phyloP scores from a whole-genome alignment of 2,329 filamentous ascomycete genomes.

The Elsinoe fawcettii region DNA sequence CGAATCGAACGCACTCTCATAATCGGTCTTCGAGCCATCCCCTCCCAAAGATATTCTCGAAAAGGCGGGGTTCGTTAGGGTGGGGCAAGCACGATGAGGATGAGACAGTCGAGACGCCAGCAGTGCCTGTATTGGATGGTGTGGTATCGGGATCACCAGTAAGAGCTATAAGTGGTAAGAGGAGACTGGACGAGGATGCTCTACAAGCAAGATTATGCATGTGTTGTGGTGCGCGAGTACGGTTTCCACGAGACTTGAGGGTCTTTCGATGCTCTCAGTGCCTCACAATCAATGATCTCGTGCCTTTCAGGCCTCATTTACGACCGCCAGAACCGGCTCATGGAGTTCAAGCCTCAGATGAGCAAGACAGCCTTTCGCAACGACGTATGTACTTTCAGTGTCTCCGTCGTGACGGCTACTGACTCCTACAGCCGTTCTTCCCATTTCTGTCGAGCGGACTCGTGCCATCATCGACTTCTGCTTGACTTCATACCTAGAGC shows the following conservation, averaged over 20 bases:
- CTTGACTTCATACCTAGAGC: conserved; percentile 43
- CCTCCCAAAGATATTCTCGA: conserved; percentile 64
- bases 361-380: neutral
- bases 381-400: neutral
- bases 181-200: conserved; percentile 45
- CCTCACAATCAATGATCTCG: conserved; percentile 73
- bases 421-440: conserved; percentile 21
- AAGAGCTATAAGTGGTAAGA: conserved; percentile 26
- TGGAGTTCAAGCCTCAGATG: neutral
- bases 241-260: conserved; percentile 66
- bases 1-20: conserved; percentile 23
- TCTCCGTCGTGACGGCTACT: neutral
- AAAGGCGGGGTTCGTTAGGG: conserved; percentile 38
- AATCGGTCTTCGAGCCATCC: conserved; percentile 70
- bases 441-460: conserved; percentile 55
- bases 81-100: conserved; percentile 24
- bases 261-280: conserved; percentile 80
- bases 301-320: conserved; percentile 17
- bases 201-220: conserved; percentile 69
- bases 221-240: conserved; percentile 73
- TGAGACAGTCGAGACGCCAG: conserved; percentile 38
- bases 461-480: conserved; percentile 50
- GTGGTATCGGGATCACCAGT: conserved; percentile 25
- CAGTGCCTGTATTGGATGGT: conserved; percentile 33
- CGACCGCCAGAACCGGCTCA: neutral